These are phyloP conservation scores for Mrakia gelida DNA, from an alignment of 768 basidiomycete genomes.

Conservation along the genomic window DNA sequence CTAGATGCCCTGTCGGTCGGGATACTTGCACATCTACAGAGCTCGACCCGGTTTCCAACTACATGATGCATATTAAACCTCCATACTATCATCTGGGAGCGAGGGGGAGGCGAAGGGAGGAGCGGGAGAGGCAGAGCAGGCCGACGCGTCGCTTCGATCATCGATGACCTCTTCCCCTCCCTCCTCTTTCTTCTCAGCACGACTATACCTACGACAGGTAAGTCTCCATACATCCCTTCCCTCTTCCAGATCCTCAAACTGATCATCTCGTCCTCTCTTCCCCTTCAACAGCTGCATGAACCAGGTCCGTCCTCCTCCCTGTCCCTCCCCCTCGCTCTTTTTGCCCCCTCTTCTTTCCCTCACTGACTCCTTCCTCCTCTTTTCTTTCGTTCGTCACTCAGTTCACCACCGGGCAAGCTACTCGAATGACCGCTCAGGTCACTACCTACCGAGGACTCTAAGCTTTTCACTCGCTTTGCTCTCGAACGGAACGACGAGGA, in stretches of 20 bases:
- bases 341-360: not conserved
- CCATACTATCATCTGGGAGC: no score
- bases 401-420: not conserved
- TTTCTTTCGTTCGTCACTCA: not conserved
- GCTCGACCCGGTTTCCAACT: not conserved
- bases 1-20: not conserved
- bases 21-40: no score
- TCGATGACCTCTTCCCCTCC: not conserved
- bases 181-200: not conserved
- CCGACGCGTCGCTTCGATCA: not conserved
- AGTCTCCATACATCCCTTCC: not conserved
- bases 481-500: not conserved
- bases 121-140: no score
- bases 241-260: not conserved
- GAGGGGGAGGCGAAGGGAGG: no score
- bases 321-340: no score
- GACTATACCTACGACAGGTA: not conserved
- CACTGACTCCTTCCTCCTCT: not conserved
- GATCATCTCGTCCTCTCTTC: not conserved
- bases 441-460: not conserved
- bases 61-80: not conserved
- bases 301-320: not conserved
- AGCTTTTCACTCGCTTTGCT: not conserved
- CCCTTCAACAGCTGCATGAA: not conserved
- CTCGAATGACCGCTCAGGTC: not conserved